Percentiles rank a stretch among this genome's conserved stretches.
phyloP scores from a whole-genome alignment of 768 basidiomycete species.

The Gelatoporia subvermispora region DNA sequence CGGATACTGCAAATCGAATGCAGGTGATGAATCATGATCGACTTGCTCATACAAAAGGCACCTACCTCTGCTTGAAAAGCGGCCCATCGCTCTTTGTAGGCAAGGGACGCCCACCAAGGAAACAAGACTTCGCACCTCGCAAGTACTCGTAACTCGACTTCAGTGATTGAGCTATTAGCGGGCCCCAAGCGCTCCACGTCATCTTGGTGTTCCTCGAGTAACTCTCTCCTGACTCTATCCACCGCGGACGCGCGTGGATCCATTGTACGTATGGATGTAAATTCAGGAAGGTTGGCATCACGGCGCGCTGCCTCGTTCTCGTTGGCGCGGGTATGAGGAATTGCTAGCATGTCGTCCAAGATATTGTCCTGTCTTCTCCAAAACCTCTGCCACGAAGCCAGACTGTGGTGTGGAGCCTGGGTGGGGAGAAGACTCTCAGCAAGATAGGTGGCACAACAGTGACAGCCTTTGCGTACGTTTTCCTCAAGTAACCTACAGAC shows the following conservation, averaged over 20 bases:
- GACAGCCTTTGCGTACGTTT: too few species aligned
- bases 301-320: too few species aligned
- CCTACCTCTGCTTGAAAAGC: constrained; percentile 48
- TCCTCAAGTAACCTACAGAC: constrained; percentile 50
- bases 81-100: constrained; percentile 48
- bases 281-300: too few species aligned
- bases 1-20: constrained; percentile 37
- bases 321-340: background rate
- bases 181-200: constrained; percentile 46
- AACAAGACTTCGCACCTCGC: constrained; percentile 54
- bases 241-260: too few species aligned
- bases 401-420: constrained; percentile 68
- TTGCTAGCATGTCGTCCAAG: constrained; percentile 51
- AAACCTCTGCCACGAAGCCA: constrained; percentile 61
- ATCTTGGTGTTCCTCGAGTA: constrained; percentile 9
- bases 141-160: constrained; percentile 58
- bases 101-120: constrained; percentile 39
- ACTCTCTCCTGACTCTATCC: too few species aligned
- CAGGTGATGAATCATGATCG: background rate
- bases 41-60: background rate
- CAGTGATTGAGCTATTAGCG: constrained; percentile 43
- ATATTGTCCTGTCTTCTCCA: constrained; percentile 64
- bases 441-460: too few species aligned
- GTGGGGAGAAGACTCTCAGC: too few species aligned
- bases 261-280: too few species aligned